These are phyloP conservation scores for Eremomyces bilateralis DNA, from an alignment of 495 filamentous ascomycete species.

Conservation along the genomic window DNA sequence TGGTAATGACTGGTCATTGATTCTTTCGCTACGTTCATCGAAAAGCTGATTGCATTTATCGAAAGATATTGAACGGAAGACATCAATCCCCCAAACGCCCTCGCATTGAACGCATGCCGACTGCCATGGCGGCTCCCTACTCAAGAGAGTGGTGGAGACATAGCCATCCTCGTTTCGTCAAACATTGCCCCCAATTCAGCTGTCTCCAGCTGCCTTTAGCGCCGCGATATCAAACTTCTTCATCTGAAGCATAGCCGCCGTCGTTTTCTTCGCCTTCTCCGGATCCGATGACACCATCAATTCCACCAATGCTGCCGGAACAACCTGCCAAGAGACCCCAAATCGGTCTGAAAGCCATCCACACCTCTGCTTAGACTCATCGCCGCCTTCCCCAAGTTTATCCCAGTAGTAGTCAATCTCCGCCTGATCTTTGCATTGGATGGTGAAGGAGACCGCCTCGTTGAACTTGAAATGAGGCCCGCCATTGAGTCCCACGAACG, in stretches of 20 bases:
- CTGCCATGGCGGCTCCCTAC: too few relatives aligned
- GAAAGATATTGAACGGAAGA: too few relatives aligned
- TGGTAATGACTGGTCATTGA: too few relatives aligned
- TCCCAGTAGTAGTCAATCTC: constrained; percentile 24
- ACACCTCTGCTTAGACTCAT: constrained; percentile 13
- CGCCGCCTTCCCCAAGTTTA: constrained; percentile 16
- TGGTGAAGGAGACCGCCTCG: constrained; percentile 15
- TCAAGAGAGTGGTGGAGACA: too few relatives aligned
- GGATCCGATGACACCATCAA: constrained; percentile 6
- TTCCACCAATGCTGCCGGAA: constrained; percentile 15
- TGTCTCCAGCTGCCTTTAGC: too few relatives aligned
- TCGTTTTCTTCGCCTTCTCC: constrained; percentile 7
- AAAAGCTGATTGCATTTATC: too few relatives aligned
- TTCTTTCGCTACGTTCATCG: too few relatives aligned
- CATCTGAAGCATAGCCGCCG: constrained; percentile 17
- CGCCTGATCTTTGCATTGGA: constrained; percentile 18
- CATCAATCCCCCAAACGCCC: too few relatives aligned
- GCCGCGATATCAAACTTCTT: constrained; percentile 19
- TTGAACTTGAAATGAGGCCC: constrained; percentile 16
- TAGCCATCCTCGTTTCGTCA: too few relatives aligned
- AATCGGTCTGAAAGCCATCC: constrained; percentile 22
- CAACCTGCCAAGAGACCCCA: constrained; percentile 22
- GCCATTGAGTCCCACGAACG: constrained; percentile 21
- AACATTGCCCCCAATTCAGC: too few relatives aligned
- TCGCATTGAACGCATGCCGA: too few relatives aligned